These are phyloP conservation scores for Gleditsia sinensis DNA, from an alignment of 306 rosid genomes.

Conservation along the genomic window DNA sequence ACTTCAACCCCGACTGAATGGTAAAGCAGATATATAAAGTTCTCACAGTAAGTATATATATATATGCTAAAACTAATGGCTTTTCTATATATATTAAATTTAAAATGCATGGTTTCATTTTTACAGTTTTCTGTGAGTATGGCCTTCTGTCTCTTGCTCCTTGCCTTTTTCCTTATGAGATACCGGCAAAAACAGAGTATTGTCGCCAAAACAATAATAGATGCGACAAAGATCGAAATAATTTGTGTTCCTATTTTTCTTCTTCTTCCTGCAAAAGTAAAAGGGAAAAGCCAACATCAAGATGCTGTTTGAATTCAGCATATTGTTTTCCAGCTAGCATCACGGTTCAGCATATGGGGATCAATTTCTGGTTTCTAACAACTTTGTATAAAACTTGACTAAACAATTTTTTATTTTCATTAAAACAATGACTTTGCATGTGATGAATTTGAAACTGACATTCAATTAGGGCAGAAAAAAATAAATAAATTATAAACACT, in stretches of 20 bases:
- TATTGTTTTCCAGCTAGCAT: no score
- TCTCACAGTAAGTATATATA: not conserved
- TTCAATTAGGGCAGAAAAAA: no score
- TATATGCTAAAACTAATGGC: not conserved
- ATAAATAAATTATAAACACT: not conserved
- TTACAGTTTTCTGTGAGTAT: slow-evolving; percentile 33
- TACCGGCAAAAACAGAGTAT: slow-evolving; percentile 27
- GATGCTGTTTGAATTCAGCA: no score
- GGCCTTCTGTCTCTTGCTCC: slow-evolving; percentile 18
- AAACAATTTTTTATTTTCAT: no score
- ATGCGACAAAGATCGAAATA: slow-evolving; percentile 31
- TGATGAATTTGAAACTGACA: no score
- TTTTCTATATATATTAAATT: not conserved
- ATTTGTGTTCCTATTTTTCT: slow-evolving; percentile 23
- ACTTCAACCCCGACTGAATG: slow-evolving; percentile 41
- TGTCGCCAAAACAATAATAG: slow-evolving; percentile 28
- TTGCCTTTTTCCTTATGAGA: slow-evolving; percentile 29
- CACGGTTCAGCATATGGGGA: no score
- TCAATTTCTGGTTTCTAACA: no score
- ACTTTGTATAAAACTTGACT: no score
- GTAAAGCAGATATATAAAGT: not conserved
- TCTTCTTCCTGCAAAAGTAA: slow-evolving; percentile 45
- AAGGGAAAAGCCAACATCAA: no score
- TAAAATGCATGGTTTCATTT: not conserved
- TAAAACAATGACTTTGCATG: no score